phyloP scores from a whole-genome alignment of 2,329 filamentous ascomycete genomes.

The Rugonectria rugulosa region DNA sequence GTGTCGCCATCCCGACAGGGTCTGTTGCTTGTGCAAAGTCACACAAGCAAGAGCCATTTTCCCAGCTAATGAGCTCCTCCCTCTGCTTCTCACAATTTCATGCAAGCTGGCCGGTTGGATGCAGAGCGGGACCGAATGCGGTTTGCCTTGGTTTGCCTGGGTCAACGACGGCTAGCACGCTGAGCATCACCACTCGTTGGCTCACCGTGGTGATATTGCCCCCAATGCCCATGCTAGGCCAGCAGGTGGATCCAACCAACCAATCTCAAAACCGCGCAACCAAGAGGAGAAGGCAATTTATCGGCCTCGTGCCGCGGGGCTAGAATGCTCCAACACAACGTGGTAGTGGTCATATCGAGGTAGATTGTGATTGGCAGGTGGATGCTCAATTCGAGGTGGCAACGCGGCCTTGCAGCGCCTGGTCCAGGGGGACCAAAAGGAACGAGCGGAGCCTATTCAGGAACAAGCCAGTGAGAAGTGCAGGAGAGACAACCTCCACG shows the following conservation, averaged over 20 bases:
- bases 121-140: not conserved
- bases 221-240: too few relatives aligned
- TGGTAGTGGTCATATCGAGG: conserved; percentile 26
- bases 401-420: conserved; percentile 31
- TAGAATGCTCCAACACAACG: conserved; percentile 26
- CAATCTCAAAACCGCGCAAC: conserved; percentile 35
- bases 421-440: conserved; percentile 27
- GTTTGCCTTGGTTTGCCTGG: not conserved
- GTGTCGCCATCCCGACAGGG: conserved; percentile 9
- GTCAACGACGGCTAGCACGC: too few relatives aligned
- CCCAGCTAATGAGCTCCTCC: too few relatives aligned
- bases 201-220: conserved; percentile 7
- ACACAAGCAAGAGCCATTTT: too few relatives aligned
- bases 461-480: conserved; percentile 38
- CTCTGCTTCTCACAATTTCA: conserved; percentile 11
- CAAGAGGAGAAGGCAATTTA: conserved; percentile 28
- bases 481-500: conserved; percentile 27
- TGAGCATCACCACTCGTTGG: conserved; percentile 6
- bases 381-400: conserved; percentile 20
- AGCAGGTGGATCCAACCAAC: conserved; percentile 27
- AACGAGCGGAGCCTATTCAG: conserved; percentile 29
- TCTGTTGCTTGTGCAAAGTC: conserved; percentile 12
- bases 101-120: conserved; percentile 5
- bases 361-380: conserved; percentile 31
- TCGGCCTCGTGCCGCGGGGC: conserved; percentile 21